Base-by-base conservation (phyloP, 768 basidiomycete genomes). In the Termitomyces sp. region DNA sequence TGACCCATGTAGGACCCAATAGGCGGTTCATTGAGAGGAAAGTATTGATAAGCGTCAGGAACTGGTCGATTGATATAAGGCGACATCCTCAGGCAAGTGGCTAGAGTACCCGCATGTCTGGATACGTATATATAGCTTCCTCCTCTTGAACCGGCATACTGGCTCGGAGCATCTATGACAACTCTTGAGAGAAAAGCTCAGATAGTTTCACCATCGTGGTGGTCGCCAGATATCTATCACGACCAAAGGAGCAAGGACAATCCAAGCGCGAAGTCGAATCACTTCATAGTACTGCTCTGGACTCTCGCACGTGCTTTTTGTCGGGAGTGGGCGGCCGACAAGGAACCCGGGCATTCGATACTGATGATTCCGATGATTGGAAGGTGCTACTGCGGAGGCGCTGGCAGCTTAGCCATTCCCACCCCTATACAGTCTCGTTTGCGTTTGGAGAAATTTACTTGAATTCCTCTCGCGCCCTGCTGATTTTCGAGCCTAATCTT, bases 241-340 rank as follows among this genome's bases (percentile, higher is more conserved):
- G 61, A 50, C 51, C 49, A 57, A 47, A 37, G 50, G 34, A 90
- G 57, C 66, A 52, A 55, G 89, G 88, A 59, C 90, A 92, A 60
- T 91, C 80, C 60, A 64, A 66, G 0, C 88, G 87, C 13, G 90
- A 92, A 69, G 82, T 77, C 41, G 83, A 84, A 62, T 88, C 90
- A 8, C 78, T 92, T n/a, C 54, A 80, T 73, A 59, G 82, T 78
- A 2, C 88, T 92, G 51, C 64, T 29, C 4, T 6, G 29, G 29
- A 29, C 29, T 29, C 29, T 29, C 29, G 29, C 29, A 29, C 29
- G 29, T 29, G 29, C 29, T 29, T 29, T n/a, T n/a, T n/a, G n/a
- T n/a, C n/a, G n/a, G n/a, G n/a, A n/a, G n/a, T n/a, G n/a, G n/a
- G n/a, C n/a, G n/a, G n/a, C n/a, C n/a, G n/a, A n/a, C n/a, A n/a